phyloP scores from a whole-genome alignment of 176 grass and related monocot species.

The Miscanthus lutarioriparius region DNA sequence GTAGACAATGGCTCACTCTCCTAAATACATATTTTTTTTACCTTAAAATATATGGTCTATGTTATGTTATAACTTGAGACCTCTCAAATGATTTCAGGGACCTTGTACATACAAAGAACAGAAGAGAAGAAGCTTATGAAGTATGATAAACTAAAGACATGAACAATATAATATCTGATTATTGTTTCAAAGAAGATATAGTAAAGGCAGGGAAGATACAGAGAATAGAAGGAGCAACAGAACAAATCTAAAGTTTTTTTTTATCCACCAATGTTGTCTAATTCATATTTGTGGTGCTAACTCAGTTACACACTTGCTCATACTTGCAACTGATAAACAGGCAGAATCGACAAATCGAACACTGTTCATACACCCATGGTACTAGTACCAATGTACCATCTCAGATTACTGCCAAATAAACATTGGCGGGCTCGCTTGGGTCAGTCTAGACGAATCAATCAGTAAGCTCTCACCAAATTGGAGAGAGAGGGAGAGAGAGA shows the following conservation, averaged over 20 bases:
- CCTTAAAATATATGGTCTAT: too few relatives aligned
- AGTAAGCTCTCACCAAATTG: not conserved
- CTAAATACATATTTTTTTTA: too few relatives aligned
- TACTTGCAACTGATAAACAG: not conserved
- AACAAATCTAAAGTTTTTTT: not conserved
- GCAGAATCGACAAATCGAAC: too few relatives aligned
- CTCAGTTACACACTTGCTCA: too few relatives aligned
- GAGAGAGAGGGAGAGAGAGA: too few relatives aligned
- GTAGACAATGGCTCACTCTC: too few relatives aligned
- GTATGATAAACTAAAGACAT: not conserved
- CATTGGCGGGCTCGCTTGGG: not conserved
- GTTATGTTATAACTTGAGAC: not conserved
- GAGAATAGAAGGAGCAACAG: not conserved
- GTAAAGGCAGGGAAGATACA: not conserved
- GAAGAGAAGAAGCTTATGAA: not conserved
- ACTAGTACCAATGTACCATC: not conserved
- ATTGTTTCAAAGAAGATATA: not conserved
- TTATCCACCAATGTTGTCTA: not conserved
- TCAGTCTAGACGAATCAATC: not conserved
- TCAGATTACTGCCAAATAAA: not conserved
- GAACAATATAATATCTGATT: not conserved
- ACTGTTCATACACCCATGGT: too few relatives aligned
- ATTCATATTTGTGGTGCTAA: not conserved
- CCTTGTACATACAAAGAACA: not conserved
- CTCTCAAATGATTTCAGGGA: too few relatives aligned